These are phyloP conservation scores for Agrocybe praecox DNA, from an alignment of 768 basidiomycete genomes.

Conservation along the genomic window DNA sequence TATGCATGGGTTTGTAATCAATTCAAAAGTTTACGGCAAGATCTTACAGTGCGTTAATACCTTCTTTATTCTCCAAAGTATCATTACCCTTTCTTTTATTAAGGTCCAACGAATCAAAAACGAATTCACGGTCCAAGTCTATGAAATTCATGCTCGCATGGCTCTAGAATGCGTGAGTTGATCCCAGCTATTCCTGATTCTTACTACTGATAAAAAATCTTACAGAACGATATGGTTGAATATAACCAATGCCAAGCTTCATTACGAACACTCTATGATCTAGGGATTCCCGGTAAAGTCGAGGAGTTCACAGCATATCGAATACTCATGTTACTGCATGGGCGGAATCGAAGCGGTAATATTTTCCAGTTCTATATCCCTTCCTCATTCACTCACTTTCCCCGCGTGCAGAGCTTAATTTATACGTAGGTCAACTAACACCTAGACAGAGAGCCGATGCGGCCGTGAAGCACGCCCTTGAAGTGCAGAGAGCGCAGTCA, in stretches of 20 bases:
- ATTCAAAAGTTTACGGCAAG: constrained; percentile 96
- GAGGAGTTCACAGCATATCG: constrained; percentile 98
- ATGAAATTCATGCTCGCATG: constrained; percentile 98
- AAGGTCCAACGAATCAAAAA: constrained; percentile 99
- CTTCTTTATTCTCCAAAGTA: neutral
- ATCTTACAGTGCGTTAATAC: constrained; percentile 82
- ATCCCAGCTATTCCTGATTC: neutral
- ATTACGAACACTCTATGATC: constrained; percentile 87
- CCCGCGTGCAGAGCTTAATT: constrained; percentile 76
- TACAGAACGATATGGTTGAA: constrained; percentile 95
- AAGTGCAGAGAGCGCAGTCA: constrained; percentile 85
- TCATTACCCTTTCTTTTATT: constrained; percentile 7
- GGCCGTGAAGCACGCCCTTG: constrained; percentile 87
- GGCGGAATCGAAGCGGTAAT: constrained; percentile 91
- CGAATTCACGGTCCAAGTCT: constrained; percentile 95
- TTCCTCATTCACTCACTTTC: neutral
- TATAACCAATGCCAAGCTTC: constrained; percentile 98
- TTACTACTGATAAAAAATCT: constrained; percentile 6
- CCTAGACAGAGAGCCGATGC: constrained; percentile 80
- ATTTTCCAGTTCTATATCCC: neutral
- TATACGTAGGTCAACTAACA: constrained; percentile 97
- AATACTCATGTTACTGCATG: constrained; percentile 94
- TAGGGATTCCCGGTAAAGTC: constrained; percentile 88
- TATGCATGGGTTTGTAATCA: constrained; percentile 97
- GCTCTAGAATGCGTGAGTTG: constrained; percentile 55